Conservation (phyloP, 202 grass and related monocot genomes). For the Miscanthus sacchariflorus region DNA sequence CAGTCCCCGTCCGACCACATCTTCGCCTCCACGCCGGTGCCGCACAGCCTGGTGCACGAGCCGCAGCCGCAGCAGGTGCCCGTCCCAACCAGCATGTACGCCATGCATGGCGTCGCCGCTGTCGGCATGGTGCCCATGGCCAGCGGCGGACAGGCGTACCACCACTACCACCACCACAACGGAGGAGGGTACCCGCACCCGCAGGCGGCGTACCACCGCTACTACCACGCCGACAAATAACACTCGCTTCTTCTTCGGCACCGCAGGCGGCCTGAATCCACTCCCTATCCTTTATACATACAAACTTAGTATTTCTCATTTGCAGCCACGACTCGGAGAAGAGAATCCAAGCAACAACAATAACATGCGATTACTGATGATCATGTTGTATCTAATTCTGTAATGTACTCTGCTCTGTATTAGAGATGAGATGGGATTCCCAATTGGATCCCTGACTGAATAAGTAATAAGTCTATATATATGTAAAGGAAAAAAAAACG, state of each 20-base stretch:
- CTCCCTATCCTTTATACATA: no score
- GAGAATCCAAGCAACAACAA: no score
- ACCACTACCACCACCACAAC: slow-evolving; percentile 15
- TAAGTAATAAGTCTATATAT: no score
- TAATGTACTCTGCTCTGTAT: no score
- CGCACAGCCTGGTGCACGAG: slow-evolving; percentile 57
- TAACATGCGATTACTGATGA: no score
- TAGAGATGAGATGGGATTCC: no score
- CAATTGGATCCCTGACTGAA: no score
- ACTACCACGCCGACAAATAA: slow-evolving; percentile 34
- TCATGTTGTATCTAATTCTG: no score
- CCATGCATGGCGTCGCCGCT: slow-evolving; percentile 1
- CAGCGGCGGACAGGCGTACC: neutral
- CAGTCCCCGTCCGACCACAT: slow-evolving; percentile 72
- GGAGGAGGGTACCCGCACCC: neutral
- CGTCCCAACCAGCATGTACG: neutral
- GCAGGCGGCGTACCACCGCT: slow-evolving; percentile 15
- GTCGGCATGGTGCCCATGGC: slow-evolving; percentile 48
- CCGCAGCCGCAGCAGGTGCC: slow-evolving; percentile 47
- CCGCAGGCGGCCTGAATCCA: no score
- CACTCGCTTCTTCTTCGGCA: neutral
- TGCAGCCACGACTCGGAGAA: no score
- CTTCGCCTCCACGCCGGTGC: slow-evolving; percentile 79
- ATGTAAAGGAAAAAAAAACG: no score
- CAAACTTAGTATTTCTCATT: no score